phyloP scores from a whole-genome alignment of 1,284 basidiomycete genomes.

The Pseudozyma tsukubaensis region DNA sequence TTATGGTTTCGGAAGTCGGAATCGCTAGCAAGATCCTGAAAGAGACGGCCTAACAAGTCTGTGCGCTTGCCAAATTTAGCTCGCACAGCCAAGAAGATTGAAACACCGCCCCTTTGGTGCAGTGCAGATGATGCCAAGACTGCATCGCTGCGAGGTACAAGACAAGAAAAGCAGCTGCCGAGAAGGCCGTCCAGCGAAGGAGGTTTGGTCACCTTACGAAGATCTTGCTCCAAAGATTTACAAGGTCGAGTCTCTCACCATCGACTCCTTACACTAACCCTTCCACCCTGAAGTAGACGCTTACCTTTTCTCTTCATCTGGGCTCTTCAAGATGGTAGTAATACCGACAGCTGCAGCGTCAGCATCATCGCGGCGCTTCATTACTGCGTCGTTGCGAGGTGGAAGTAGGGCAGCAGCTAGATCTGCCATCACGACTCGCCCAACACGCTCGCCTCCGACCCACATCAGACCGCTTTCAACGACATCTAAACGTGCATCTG shows the following conservation, averaged over 20 bases:
- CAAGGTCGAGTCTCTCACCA: no score
- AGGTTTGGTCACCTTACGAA: no score
- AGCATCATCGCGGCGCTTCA: slow-evolving; percentile 18
- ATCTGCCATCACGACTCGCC: background rate
- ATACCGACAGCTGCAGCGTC: slow-evolving; percentile 14
- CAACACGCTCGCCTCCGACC: background rate
- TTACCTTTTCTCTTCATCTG: background rate
- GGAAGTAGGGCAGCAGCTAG: background rate
- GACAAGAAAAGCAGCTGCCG: no score
- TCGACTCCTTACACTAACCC: background rate
- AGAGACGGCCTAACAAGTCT: slow-evolving; percentile 23
- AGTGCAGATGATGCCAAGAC: background rate
- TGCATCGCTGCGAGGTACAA: no score
- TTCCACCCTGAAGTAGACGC: no score
- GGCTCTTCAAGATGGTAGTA: slow-evolving; percentile 14
- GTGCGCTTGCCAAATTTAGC: slow-evolving; percentile 9
- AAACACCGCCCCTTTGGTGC: background rate
- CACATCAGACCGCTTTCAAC: slow-evolving; percentile 11
- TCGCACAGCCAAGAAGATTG: slow-evolving; percentile 12
- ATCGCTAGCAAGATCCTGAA: no score
- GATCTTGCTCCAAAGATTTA: no score
- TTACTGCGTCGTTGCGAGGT: slow-evolving; percentile 1
- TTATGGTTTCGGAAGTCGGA: slow-evolving; percentile 29
- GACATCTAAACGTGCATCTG: slow-evolving; percentile 6
- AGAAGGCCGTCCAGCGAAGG: no score